Base-by-base conservation (phyloP, 169 alveolate species). In the Cryptosporidium ryanae region DNA sequence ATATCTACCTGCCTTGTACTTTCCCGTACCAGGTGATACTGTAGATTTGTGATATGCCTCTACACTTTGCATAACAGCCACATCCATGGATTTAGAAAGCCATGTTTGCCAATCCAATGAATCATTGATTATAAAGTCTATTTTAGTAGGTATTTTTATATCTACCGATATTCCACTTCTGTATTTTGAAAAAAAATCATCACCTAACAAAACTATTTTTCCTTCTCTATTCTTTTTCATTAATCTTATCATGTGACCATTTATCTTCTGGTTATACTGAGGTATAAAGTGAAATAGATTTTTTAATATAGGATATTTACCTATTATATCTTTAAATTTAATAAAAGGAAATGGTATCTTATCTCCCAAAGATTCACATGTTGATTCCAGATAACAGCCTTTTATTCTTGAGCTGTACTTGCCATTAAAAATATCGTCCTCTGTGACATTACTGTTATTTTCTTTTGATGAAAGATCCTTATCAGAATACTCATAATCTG, bases 21-120 rank as follows among this genome's bases (percentile, higher is more conserved):
- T 61, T 4, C 63, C 57, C 12, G 87, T 59, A 23, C 76, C 25
- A 18, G 87, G 52, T 15, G 13, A 21, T 48, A 76, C 7, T 3
- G 57, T 76, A 13, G 64, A 59, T 23, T 59, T 76, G 8, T 70
- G 34, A 61, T 76, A 76, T 5, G 76, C 87, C 27, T 76, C 71
- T 21, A 76, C 71, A 38, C 87, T 76, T 43, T 76, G 87, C 87
- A 76, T 76, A 25, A 76, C 23, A 57, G 87, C 87, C 15, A 61
- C 25, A 76, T 76, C 87, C 2, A 76, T 32, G 2, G 76, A 59
- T 61, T 76, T 76, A 32, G 49, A 38, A n/a, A 76, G 50, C 87
- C 87, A 76, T 55, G 68, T 76, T 23, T 76, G 57, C 87, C 87
- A 76, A 43, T 76, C 87, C 25, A 76, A 25, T 34, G 76, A 59